Base-by-base conservation (phyloP, 2,329 filamentous ascomycete genomes). In the Epichloe amarillans region DNA sequence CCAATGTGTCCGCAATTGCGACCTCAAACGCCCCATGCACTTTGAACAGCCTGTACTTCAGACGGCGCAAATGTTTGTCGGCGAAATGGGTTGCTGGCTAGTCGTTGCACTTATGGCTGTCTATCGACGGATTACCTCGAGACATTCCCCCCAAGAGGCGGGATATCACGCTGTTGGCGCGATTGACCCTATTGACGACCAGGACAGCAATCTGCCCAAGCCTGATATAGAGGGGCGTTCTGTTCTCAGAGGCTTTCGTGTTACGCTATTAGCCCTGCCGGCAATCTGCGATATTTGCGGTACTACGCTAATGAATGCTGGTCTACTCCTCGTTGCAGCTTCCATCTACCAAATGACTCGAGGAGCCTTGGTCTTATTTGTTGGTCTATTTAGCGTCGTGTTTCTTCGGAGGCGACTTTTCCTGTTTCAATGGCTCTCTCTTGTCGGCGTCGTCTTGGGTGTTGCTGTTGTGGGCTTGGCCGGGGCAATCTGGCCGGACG, bases 341-440 rank as follows among this genome's bases (percentile, higher is more conserved):
- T 94, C 88, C 54, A 96, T 98, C 62, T 98, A 96, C 69, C 93
- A 98, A 70, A 98, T 98, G 93, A 97, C 91, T 1, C 77, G 93
- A 53, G 93, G 93, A 8, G 93, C 93, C 0, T 75, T 98, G 41
- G 91, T 98, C 3, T 76, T 98, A 6, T 98, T 98, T 60, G 93
- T 98, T 19, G 93, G 93, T 0, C 72, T 97, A 0, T 96, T 98
- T 70, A 95, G 89, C 62, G 90, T 98, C 30, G 61, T 95, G 12
- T 97, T 98, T 66, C 73, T 98, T 52, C 83, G 81, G 60, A 80
- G 88, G 46, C 84, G 80, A 58, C 75, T 98, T 36, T 79, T 82
- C 54, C 64, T 86, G n/a, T 96, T 91, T 72, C 93, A 98, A 66
- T 98, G 93, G 93, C 72, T 87, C 52, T 86, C 88, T 5, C 77